Base-by-base conservation (phyloP, 495 filamentous ascomycete species). In the Podospora comata region DNA sequence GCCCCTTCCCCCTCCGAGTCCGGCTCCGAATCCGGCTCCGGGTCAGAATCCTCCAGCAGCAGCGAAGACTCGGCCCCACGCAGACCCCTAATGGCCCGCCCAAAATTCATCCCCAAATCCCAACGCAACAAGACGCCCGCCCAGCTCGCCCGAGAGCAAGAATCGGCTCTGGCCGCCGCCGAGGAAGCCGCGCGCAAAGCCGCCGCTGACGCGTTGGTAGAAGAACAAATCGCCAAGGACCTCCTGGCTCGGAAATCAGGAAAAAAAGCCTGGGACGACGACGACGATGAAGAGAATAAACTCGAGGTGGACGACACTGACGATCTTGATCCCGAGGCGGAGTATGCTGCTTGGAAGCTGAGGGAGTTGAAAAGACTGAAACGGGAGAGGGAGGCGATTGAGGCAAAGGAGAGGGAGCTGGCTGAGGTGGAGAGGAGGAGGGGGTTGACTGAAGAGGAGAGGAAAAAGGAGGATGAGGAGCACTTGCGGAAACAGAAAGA, bases 261-360 rank as follows among this genome's bases (percentile, higher is more conserved):
- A 2, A 92, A 91, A 75, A 90, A 89, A 72, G 87, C 90, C 66
- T 97, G 92, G 92, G 93, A 96, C 72, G 92, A 96, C 70, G 90
- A 92, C 66, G 87, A 91, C 13, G 84, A 89, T n/a, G 86, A 55
- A 69, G 87, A 87, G 69, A 48, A 48, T 48, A 16, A 48, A 32
- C 83, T 85, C 60, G 92, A 89, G 85, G 91, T 94, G 67, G 92
- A 97, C 68, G 89, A 90, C 58, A 88, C 97, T 26, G 95, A 99
- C 75, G 92, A 86, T 28, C 67, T 96, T 5, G 94, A 98, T 75
- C 90, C 92, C 0, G 94, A 93, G 71, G 92, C 92, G 1, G 95
- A 99, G 75, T 88, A 88, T 53, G 92, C 93, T 13, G 91, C 92
- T 0, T 99, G 95, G 95, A 96, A 96, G 74, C 83, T 98, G 58